Base-by-base conservation (phyloP, 768 basidiomycete species). In the Agaricus blazei region DNA sequence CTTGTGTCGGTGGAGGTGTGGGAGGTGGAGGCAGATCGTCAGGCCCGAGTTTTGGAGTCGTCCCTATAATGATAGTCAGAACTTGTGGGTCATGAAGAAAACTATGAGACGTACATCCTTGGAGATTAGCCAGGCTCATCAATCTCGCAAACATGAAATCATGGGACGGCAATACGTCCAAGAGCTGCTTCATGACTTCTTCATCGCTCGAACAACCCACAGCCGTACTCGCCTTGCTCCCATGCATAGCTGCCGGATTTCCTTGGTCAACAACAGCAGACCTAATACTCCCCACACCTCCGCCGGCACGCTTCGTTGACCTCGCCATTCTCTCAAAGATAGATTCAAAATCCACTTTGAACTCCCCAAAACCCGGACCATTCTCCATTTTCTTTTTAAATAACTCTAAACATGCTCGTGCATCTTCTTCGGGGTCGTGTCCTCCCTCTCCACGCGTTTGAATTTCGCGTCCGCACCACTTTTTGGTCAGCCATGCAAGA, bases 391-490 rank as follows among this genome's bases (percentile, higher is more conserved):
- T 98, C 65, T 87, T 83, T 64, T 81, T 79, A 23, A 99, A 66
- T 29, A 99, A 73, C 57, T 96, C 93, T 9, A 93, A 60, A 63
- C 93, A 94, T 0, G 95, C 89, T 19, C 87, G 75, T 0, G 96
- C 95, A 62, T 98, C 96, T 66, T 98, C 96, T 62, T 94, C 91
- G 2, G 94, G 92, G 59, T 97, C 90, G 67, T 98, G 96, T 2
- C 93, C 93, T 2, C 87, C 88, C 48, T 88, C 87, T 0, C 91
- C 92, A 0, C 81, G 73, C 0, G 79, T 82, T 68, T 98, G 96
- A 42, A 99, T 98, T 62, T 94, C 90, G 49, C 88, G 81, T 9
- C 81, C 82, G 54, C 92, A 87, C 93, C 93, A 98, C 65, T 92
- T 93, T 65, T 90, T 90, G 44, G 92, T 91, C 44, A 99, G 82